Conservation (phyloP, 2,329 filamentous ascomycete genomes). For the Fusarium scirpi region DNA sequence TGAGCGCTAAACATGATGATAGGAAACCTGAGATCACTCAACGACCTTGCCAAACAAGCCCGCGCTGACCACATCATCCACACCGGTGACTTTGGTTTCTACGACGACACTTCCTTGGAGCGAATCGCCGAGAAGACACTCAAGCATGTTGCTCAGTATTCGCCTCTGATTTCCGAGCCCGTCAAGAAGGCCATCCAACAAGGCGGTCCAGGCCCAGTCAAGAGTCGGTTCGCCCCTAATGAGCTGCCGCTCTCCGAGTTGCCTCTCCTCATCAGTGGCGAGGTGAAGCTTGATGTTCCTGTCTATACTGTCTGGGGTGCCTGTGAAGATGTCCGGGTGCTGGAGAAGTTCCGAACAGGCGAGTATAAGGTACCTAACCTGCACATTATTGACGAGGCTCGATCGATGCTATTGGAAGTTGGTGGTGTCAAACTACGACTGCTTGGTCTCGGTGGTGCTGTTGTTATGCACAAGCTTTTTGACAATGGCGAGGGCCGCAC, state of each 20-base stretch:
- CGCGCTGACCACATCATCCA: constrained; percentile 98
- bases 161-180: constrained; percentile 86
- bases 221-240: constrained; percentile 82
- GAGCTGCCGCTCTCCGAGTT: constrained; percentile 94
- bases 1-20: constrained; percentile 29
- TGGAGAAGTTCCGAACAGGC: constrained; percentile 96
- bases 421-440: constrained; percentile 96
- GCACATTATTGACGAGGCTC: constrained; percentile 98
- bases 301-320: constrained; percentile 99
- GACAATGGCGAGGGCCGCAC: constrained; percentile 98
- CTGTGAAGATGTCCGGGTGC: constrained; percentile 95
- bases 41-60: constrained; percentile 94
- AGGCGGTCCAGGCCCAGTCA: constrained; percentile 80
- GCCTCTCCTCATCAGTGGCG: constrained; percentile 86
- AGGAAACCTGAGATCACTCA: constrained; percentile 96
- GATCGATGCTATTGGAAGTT: constrained; percentile 92
- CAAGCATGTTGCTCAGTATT: constrained; percentile 99
- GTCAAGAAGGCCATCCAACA: constrained; percentile 75
- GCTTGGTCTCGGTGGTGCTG: constrained; percentile 91
- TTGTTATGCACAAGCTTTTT: constrained; percentile 99
- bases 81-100: constrained; percentile 99
- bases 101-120: constrained; percentile 94
- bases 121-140: constrained; percentile 98
- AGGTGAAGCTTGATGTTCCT: constrained; percentile 91
- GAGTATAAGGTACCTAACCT: constrained; percentile 99